A percentile compares a stretch with the other conserved stretches of the same genome.
Conservation (phyloP, 1,139 yeast genomes). For the Suhomyces terraborum region DNA sequence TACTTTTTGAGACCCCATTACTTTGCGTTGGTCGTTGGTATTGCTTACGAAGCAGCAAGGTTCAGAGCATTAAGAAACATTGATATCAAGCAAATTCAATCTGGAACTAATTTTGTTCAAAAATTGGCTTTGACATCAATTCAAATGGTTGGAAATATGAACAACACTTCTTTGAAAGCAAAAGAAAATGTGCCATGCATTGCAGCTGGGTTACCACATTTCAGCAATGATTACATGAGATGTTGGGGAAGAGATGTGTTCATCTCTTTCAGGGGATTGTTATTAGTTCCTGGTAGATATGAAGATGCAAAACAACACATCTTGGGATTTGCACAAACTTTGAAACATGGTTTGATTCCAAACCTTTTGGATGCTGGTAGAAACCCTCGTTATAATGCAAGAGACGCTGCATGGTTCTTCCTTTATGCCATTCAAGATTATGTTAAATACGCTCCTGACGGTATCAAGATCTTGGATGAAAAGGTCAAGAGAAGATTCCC, state of each 20-base stretch:
- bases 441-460: slow-evolving; percentile 66
- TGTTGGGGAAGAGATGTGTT: slow-evolving; percentile 99
- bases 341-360: slow-evolving; percentile 94
- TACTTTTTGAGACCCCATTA: slow-evolving; percentile 82
- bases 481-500: slow-evolving; percentile 86
- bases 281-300: slow-evolving; percentile 73
- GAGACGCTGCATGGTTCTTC: slow-evolving; percentile 98
- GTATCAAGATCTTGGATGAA: slow-evolving; percentile 65
- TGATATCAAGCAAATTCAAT: slow-evolving; percentile 50
- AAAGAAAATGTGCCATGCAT: slow-evolving; percentile 63
- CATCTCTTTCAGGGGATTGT: slow-evolving; percentile 78
- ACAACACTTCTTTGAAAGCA: slow-evolving; percentile 76
- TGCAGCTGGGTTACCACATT: slow-evolving; percentile 97
- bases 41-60: slow-evolving; percentile 81
- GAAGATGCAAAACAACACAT: slow-evolving; percentile 83
- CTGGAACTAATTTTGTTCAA: slow-evolving; percentile 74
- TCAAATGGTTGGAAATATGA: slow-evolving; percentile 81
- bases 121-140: slow-evolving; percentile 78
- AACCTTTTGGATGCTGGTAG: slow-evolving; percentile 89
- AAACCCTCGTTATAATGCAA: slow-evolving; percentile 91
- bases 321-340: slow-evolving; percentile 83
- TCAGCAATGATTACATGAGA: slow-evolving; percentile 86
- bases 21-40: slow-evolving; percentile 76
- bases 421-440: slow-evolving; percentile 86
- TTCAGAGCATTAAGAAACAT: slow-evolving; percentile 63